phyloP scores from a whole-genome alignment of 2,329 filamentous ascomycete species.

The Beauveria medogensis region DNA sequence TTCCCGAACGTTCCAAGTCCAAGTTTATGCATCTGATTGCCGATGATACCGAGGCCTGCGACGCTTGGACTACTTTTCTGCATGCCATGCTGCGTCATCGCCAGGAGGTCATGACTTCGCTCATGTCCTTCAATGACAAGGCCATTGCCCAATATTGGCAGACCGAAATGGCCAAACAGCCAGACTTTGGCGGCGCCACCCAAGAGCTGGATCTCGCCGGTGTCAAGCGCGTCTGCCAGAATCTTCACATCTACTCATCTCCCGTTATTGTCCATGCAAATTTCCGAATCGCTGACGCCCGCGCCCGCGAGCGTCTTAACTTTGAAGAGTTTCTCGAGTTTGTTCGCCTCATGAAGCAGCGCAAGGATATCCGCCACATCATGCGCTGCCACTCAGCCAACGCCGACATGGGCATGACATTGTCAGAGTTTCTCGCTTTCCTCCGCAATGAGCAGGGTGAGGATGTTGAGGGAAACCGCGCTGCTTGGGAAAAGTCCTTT shows the following conservation, averaged over 20 bases:
- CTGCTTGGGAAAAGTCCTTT: conserved; percentile 66
- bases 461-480: conserved; percentile 57
- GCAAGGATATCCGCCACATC: conserved; percentile 70
- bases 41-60: conserved; percentile 60
- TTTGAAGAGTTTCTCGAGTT: conserved; percentile 80
- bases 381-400: conserved; percentile 56
- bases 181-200: conserved; percentile 46
- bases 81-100: conserved; percentile 79
- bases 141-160: conserved; percentile 81
- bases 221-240: conserved; percentile 77
- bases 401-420: conserved; percentile 56
- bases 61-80: conserved; percentile 76
- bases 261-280: conserved; percentile 63
- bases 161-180: conserved; percentile 68
- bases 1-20: conserved; percentile 69
- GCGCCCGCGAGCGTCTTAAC: conserved; percentile 57
- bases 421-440: conserved; percentile 68
- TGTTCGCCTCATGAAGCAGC: conserved; percentile 71
- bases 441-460: conserved; percentile 67
- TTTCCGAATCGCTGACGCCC: conserved; percentile 66
- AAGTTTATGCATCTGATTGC: conserved; percentile 88
- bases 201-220: conserved; percentile 70
- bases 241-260: conserved; percentile 85
- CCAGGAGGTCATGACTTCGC: conserved; percentile 80
- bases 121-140: conserved; percentile 77